Evolutionary conservation across 2,329 filamentous ascomycete genomes (phyloP), one percentile per base, ranked within the genome.

Genomic region (Dactylonectria macrodidyma): DNA sequence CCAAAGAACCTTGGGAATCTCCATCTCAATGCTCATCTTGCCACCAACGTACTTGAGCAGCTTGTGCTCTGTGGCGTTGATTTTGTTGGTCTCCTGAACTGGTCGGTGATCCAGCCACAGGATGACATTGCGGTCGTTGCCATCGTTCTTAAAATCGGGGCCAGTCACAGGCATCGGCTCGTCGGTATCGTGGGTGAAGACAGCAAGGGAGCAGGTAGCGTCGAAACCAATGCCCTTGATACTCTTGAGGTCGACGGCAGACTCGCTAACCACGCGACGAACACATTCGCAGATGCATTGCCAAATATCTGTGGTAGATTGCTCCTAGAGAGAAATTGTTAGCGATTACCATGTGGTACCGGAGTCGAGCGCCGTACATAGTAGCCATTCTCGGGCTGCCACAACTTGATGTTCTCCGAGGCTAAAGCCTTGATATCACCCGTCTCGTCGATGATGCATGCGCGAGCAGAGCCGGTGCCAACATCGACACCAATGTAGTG

Each of bases 1-100:
- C 96, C 96, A 99, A 65, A 98, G 87, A 1, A 98, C 94, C 84
- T 99, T 99, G 71, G 96, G 96, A 63, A 99, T 97, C 81, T 99
- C 96, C 96, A 99, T 99, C 86, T 99, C 96, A 72, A 98, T 95
- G 80, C 94, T 97, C 96, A 99, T 99, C 80, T 93, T 95, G 71
- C 96, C 96, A 74, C 96, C 96, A 19, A 99, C 96, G 79, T 99
- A 99, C 77, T 95, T 93, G 66, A 99, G 89, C 61, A 99, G 86
- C 81, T 97, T 96, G 85, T 99, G 96, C 60, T 91, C 88, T 3
- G 96, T 98, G 62, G 90, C 90, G 81, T 99, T 99, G 84, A 99
- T 97, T 83, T 93, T 93, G 70, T 93, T 91, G 0, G 95, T 97
- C 86, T 99, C 96, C 68, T 93, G 90, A 14, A 96, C 90, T 1